These are phyloP conservation scores for Pseudocercospora vitis DNA, from an alignment of 2,329 filamentous ascomycete genomes.

Conservation along the genomic window DNA sequence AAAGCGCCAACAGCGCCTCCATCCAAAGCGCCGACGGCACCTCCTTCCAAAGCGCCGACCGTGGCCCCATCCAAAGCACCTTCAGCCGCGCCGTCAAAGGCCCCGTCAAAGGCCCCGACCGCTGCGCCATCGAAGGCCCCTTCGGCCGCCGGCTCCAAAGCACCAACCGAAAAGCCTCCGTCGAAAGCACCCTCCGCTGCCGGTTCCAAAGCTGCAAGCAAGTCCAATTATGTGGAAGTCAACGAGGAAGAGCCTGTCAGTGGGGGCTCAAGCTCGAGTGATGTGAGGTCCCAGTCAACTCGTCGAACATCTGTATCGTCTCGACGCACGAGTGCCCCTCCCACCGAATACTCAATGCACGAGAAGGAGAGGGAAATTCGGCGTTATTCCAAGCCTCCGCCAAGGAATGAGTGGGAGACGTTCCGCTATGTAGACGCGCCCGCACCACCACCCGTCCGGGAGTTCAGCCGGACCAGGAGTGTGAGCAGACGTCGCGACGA, in stretches of 20 bases:
- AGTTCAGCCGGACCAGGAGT: constrained; percentile 27
- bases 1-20: constrained; percentile 20
- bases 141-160: constrained; percentile 19
- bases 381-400: constrained; percentile 35
- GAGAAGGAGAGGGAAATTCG: constrained; percentile 48
- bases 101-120: constrained; percentile 13
- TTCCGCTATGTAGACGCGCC: constrained; percentile 48
- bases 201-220: constrained; percentile 14
- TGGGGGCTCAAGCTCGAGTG: constrained; percentile 18
- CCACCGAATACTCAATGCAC: constrained; percentile 43
- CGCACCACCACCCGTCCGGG: constrained; percentile 19
- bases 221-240: constrained; percentile 49
- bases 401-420: constrained; percentile 44
- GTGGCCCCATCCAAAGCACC: constrained; percentile 31
- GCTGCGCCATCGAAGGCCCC: constrained; percentile 30
- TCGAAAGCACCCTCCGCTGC: constrained; percentile 20
- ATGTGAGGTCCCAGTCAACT: constrained; percentile 16
- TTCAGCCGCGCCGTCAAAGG: constrained; percentile 13
- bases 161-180: constrained; percentile 11
- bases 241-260: constrained; percentile 30
- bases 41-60: constrained; percentile 21
- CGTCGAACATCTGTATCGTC: constrained; percentile 2
- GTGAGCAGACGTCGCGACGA: constrained; percentile 25
- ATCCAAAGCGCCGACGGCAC: constrained; percentile 17
- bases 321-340: constrained; percentile 16